Evolutionary conservation across 106 monocot species (phyloP).

Genomic region (Dendrobium officinale): DNA sequence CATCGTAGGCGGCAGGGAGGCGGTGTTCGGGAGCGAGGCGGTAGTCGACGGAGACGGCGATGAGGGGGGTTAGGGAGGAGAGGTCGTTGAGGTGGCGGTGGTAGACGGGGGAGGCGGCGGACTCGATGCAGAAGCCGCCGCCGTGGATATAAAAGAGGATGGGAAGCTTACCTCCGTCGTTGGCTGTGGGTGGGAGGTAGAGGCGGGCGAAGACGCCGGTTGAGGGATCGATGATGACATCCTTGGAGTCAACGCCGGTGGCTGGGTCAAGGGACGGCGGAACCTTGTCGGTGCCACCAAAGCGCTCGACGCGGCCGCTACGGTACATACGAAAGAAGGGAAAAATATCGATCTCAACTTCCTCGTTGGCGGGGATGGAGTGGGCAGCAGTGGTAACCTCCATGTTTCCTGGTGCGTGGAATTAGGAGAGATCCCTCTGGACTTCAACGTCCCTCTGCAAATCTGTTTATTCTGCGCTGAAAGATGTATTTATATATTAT

Average conservation of each 20-base stretch:
- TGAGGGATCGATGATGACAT: slow-evolving; percentile 24
- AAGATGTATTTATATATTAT: no score
- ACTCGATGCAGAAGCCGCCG: slow-evolving; percentile 43
- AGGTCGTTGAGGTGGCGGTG: slow-evolving; percentile 42
- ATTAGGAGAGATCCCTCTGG: no score
- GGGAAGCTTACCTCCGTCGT: slow-evolving; percentile 9
- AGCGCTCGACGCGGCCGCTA: slow-evolving; percentile 33
- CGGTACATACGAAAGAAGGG: slow-evolving; percentile 26
- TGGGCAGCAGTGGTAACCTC: neutral
- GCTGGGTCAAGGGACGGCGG: slow-evolving; percentile 20
- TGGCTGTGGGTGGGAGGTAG: slow-evolving; percentile 19
- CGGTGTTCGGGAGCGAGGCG: slow-evolving; percentile 26
- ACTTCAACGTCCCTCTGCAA: neutral
- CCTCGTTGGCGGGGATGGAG: neutral
- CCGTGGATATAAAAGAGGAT: slow-evolving; percentile 61
- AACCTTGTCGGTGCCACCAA: slow-evolving; percentile 2
- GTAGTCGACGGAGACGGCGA: slow-evolving; percentile 37
- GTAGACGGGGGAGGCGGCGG: slow-evolving; percentile 29
- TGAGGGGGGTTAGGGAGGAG: slow-evolving; percentile 14
- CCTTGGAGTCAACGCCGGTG: slow-evolving; percentile 41
- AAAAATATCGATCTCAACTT: slow-evolving; percentile 15
- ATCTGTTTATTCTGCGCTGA: no score
- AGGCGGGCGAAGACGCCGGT: slow-evolving; percentile 37
- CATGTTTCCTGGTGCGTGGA: neutral
- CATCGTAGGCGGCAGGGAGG: slow-evolving; percentile 30